Base-by-base conservation (phyloP, 331 rosid genomes). In the Stylosanthes scabra region DNA sequence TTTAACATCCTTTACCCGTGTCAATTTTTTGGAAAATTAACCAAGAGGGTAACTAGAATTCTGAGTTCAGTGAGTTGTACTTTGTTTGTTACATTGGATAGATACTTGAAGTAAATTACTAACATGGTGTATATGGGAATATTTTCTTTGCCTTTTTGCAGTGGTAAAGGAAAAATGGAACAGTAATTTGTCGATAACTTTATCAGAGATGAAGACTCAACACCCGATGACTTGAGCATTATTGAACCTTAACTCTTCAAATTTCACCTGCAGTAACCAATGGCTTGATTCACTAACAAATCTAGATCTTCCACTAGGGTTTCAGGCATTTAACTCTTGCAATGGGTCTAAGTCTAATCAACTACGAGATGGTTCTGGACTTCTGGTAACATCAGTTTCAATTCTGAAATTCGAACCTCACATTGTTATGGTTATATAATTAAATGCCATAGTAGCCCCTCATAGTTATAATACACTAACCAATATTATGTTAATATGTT, bases 141-240 rank as follows among this genome's bases (percentile, higher is more conserved):
- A 41, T 54, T 66, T 46, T 42, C 45, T 31, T 46, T 34, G 28
- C 63, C 69, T 59, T 34, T 76, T 66, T 59, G 28, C 42, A 55
- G 9, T 40, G 58, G 49, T 54, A 4, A 64, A 3, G 37, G 37
- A 64, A 62, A 64, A 15, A 65, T 65, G 25, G 29, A 55, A 65
- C 27, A 34, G 59, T 34, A 68, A 68, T 42, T 68, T 52, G 70
- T 15, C 60, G 70, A 68, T 59, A 11, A 25, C 52, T 76, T 59
- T 20, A 11, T 58, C 44, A 58, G 66, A 74, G 69, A 59, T 50
- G 70, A 59, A 68, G 63, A 49, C 25, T 25, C 63, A 41, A 49
- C 63, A 41, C 65, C 57, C 63, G 39, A 34, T 34, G 37, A 45
- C 59, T 9, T 56, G 65, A 56, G 52, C 46, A 31, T 65, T n/a